Evolutionary conservation across 768 basidiomycete species (phyloP).

Genomic region (Sarcodon sp.): DNA sequence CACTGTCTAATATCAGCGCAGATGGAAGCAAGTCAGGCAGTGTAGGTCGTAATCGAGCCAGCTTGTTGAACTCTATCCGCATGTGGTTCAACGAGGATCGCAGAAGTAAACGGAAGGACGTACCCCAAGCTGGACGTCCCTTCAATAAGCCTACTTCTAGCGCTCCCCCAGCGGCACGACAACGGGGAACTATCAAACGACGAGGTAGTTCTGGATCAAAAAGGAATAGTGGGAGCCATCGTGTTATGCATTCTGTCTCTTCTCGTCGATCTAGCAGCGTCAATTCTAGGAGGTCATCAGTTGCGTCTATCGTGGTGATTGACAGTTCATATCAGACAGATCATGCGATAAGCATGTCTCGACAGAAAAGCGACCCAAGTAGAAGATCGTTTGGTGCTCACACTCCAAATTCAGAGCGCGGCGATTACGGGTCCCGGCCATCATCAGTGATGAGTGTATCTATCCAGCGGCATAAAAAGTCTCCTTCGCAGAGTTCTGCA

Average conservation of each 20-base stretch:
- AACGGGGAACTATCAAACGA: conserved; percentile 31
- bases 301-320: conserved; percentile 34
- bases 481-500: conserved; percentile 66
- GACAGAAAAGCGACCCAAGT: conserved; percentile 36
- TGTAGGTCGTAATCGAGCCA: conserved; percentile 55
- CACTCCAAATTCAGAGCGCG: conserved; percentile 81
- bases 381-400: conserved; percentile 67
- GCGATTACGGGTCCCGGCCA: conserved; percentile 67
- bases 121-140: conserved; percentile 6
- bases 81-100: conserved; percentile 89
- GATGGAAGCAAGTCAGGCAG: conserved; percentile 19
- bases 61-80: conserved; percentile 74
- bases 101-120: conserved; percentile 71
- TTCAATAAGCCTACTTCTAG: conserved; percentile 6
- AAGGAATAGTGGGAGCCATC: conserved; percentile 25
- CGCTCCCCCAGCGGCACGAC: conserved; percentile 10
- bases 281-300: conserved; percentile 67
- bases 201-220: conserved; percentile 20
- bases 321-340: conserved; percentile 27
- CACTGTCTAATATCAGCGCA: conserved; percentile 26
- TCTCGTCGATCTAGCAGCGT: conserved; percentile 87
- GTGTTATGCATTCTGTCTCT: conserved; percentile 57
- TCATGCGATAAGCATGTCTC: conserved; percentile 26
- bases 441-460: conserved; percentile 78
- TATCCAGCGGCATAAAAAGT: conserved; percentile 52